Base-by-base conservation (phyloP, 768 basidiomycete species). In the Inosperma sp. region DNA sequence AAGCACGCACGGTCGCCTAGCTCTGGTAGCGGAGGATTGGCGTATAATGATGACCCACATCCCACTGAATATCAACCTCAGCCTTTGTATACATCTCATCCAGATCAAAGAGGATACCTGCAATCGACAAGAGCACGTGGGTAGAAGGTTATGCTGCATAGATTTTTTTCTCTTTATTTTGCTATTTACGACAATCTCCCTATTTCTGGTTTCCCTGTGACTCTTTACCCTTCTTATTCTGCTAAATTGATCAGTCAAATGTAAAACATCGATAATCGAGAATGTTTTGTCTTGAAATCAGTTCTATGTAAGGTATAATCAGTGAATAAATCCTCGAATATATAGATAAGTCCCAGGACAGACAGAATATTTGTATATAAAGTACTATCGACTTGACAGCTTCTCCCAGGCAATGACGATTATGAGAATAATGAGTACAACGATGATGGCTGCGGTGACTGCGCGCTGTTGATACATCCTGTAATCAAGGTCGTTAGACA, bases 381-480 rank as follows among this genome's bases (percentile, higher is more conserved):
- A n/a, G n/a, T n/a, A n/a, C n/a, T n/a, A n/a, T n/a, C n/a, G n/a
- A n/a, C n/a, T 76, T 56, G 73, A 74, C 48, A 82, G 68, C 65
- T 94, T 94, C 63, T 81, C 81, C 82, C 86, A 93, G 6, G 89
- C 65, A 48, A 95, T 85, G 57, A 93, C 74, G 21, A 72, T 72
- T 56, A 97, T 94, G 42, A 98, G 80, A 3, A 93, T 63, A 44
- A 95, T 72, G 29, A 98, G 84, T 23, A 98, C 81, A 50, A 75
- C 70, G 51, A 99, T 86, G 59, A 98, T 98, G 33, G 80, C 86
- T 31, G 70, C 87, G 5, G 93, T 97, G 41, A 96, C 78, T 41
- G 89, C 78, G 46, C 90, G 86, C 62, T 99, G 95, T 67, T 96
- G 93, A 65, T 97, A 93, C 92, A 98, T 96, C 72, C 96, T 99